Conservation (phyloP, 805 yeast species). For the Ogataea minuta region DNA sequence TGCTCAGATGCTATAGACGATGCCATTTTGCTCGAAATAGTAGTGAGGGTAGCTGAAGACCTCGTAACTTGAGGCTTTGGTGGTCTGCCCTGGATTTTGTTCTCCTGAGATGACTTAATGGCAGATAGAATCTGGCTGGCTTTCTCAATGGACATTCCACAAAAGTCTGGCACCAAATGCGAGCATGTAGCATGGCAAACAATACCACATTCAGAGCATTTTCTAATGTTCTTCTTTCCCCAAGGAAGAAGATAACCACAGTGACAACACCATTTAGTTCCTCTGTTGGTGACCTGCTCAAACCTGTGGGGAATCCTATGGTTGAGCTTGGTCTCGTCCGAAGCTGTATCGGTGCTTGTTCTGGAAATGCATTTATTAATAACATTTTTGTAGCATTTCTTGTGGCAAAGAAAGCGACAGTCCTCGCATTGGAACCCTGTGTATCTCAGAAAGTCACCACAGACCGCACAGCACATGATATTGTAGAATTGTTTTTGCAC, state of each 20-base stretch:
- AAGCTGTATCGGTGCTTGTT: constrained; percentile 64
- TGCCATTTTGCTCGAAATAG: constrained; percentile 11
- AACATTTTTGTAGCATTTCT: constrained; percentile 75
- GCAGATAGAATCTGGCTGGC: constrained; percentile 87
- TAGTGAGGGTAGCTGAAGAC: constrained; percentile 17
- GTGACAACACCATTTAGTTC: constrained; percentile 99
- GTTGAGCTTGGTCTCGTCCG: constrained; percentile 78
- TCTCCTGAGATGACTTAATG: constrained; percentile 66
- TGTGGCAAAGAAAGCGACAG: constrained; percentile 77
- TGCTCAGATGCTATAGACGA: constrained; percentile 9
- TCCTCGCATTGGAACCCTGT: constrained; percentile 87
- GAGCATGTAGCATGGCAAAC: constrained; percentile 94
- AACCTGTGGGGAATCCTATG: constrained; percentile 97
- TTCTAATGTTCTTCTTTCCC: constrained; percentile 89
- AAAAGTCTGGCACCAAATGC: constrained; percentile 94
- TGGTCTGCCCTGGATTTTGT: constrained; percentile 23
- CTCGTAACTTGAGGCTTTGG: constrained; percentile 10
- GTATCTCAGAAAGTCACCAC: constrained; percentile 91
- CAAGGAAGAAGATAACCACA: constrained; percentile 96
- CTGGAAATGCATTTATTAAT: constrained; percentile 82
- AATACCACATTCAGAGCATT: constrained; percentile 90
- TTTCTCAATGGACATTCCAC: constrained; percentile 98
- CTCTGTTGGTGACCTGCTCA: constrained; percentile 86
- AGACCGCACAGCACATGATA: constrained; percentile 95
- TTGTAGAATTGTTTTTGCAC: constrained; percentile 93